Percentiles rank a stretch among this genome's conserved stretches.
Evolutionary conservation across 2,329 filamentous ascomycete species (phyloP).

Genomic region (Fonsecaea multimorphosa): DNA sequence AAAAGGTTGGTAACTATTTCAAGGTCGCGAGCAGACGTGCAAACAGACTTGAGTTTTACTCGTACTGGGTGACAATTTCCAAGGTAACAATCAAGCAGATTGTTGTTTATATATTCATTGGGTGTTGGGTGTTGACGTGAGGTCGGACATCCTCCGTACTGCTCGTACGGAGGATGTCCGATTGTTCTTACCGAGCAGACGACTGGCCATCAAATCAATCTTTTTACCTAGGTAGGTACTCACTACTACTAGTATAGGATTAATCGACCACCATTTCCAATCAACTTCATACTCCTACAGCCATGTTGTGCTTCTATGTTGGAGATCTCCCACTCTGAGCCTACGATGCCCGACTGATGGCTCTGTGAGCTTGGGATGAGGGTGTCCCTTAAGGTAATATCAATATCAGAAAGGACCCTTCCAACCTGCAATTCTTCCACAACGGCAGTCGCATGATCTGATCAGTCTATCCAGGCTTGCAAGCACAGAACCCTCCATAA

Average conservation of each 20-base stretch:
- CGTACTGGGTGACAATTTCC: neutral
- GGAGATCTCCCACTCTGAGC: neutral
- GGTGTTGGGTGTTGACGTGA: neutral
- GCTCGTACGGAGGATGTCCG: neutral
- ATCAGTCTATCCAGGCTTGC: neutral
- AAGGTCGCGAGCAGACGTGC: neutral
- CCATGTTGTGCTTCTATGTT: neutral
- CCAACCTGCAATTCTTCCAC: neutral
- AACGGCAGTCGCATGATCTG: neutral
- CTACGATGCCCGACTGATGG: neutral
- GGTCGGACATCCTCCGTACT: constrained; percentile 8
- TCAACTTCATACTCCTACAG: neutral
- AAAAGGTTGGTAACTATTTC: neutral
- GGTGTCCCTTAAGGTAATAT: neutral
- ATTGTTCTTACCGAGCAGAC: neutral
- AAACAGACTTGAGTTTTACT: neutral
- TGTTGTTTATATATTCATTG: neutral
- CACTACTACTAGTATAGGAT: neutral
- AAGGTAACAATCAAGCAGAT: constrained; percentile 9
- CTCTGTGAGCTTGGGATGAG: neutral
- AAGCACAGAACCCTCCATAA: neutral
- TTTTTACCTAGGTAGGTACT: too few relatives aligned
- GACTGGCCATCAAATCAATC: neutral
- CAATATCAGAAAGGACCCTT: neutral
- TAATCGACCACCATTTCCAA: neutral